Percentiles rank a stretch among this genome's conserved stretches.
These are phyloP conservation scores for Xylaria digitata DNA, from an alignment of 2,329 filamentous ascomycete genomes.

Conservation along the genomic window DNA sequence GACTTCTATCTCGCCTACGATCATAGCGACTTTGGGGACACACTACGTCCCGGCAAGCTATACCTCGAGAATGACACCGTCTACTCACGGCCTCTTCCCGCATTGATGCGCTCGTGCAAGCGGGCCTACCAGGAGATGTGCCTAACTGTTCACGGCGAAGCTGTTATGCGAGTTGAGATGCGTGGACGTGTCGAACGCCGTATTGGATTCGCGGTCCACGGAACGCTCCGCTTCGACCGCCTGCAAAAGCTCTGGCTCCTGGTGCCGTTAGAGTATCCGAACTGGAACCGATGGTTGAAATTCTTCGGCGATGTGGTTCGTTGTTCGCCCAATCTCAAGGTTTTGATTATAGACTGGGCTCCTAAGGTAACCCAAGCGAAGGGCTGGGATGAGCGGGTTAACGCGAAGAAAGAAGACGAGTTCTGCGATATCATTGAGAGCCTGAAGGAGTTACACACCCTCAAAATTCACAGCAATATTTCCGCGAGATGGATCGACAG, in stretches of 20 bases:
- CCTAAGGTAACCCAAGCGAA: constrained; percentile 38
- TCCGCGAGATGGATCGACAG: constrained; percentile 38
- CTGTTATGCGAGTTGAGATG: constrained; percentile 45
- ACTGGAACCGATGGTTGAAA: constrained; percentile 50
- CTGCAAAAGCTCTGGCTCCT: constrained; percentile 45
- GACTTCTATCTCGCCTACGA: constrained; percentile 43
- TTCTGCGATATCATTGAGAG: constrained; percentile 40
- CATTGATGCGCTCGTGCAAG: constrained; percentile 43
- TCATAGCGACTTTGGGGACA: constrained; percentile 42
- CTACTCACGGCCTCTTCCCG: constrained; percentile 38
- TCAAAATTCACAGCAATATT: constrained; percentile 43
- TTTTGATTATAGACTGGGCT: constrained; percentile 49
- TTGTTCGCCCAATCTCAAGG: constrained; percentile 36
- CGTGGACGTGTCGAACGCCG: constrained; percentile 40
- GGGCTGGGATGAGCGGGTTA: constrained; percentile 35
- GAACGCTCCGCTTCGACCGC: constrained; percentile 45
- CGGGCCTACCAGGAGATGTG: constrained; percentile 39
- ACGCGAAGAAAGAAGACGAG: constrained; percentile 44
- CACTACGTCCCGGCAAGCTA: constrained; percentile 39
- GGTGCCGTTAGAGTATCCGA: constrained; percentile 46
- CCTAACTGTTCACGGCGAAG: constrained; percentile 43
- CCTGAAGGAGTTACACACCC: constrained; percentile 34
- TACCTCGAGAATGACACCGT: constrained; percentile 35
- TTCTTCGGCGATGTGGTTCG: constrained; percentile 44
- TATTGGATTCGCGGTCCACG: constrained; percentile 49